Conservation (phyloP, 148 eudicot species). For the Mesembryanthemum crystallinum region DNA sequence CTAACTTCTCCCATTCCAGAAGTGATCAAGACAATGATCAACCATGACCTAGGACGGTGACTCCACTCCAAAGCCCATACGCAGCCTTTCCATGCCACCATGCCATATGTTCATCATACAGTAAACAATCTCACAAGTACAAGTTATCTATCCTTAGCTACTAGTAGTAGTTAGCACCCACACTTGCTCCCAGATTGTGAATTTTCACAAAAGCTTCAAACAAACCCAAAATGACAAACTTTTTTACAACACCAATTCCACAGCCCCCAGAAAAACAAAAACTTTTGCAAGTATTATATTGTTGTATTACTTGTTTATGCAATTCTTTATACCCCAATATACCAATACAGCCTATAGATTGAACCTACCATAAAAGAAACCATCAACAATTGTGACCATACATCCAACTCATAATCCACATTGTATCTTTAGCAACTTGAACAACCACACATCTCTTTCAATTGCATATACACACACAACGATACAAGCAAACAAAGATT, state of each 20-base stretch:
- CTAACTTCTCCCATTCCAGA: neutral
- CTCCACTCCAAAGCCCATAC: neutral
- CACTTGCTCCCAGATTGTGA: neutral
- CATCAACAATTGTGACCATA: neutral
- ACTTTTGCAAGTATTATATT: no score
- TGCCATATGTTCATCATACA: no score
- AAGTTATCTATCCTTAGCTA: neutral
- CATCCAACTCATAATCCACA: neutral
- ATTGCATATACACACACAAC: neutral
- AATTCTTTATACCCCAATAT: neutral
- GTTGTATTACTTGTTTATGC: no score
- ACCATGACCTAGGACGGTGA: neutral
- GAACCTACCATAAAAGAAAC: neutral
- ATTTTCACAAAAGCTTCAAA: neutral
- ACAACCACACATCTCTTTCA: neutral
- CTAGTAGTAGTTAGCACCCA: neutral
- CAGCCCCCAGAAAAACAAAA: neutral
- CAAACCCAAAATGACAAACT: neutral
- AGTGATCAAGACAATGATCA: no score
- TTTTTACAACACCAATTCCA: neutral
- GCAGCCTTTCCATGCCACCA: neutral
- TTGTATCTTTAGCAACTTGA: neutral
- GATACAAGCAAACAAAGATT: neutral
- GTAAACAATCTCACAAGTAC: no score
- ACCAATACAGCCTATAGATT: neutral